Conservation (phyloP, 2,329 filamentous ascomycete species). For the Bipolaris sorokiniana region DNA sequence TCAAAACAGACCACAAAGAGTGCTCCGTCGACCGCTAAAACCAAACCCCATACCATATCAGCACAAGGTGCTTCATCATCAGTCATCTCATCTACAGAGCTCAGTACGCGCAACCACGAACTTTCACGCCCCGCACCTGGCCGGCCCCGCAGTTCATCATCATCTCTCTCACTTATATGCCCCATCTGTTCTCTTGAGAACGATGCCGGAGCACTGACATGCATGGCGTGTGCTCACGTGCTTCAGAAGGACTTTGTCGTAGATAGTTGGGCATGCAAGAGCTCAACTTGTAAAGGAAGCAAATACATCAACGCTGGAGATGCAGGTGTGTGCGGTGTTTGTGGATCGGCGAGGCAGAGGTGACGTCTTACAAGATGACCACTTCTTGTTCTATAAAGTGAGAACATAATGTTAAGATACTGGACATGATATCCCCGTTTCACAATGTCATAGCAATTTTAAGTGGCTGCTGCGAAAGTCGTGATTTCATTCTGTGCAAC, state of each 20-base stretch:
- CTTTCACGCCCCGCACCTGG: neutral
- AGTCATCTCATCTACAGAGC: neutral
- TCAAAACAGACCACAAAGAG: neutral
- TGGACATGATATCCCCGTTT: neutral
- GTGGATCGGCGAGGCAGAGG: slow-evolving; percentile 52
- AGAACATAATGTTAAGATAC: neutral
- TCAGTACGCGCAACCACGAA: neutral
- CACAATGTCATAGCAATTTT: neutral
- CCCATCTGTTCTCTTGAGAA: slow-evolving; percentile 74
- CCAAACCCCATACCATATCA: neutral
- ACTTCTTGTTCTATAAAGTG: neutral
- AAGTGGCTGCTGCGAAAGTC: neutral
- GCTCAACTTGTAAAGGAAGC: slow-evolving; percentile 60
- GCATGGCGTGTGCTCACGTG: slow-evolving; percentile 73
- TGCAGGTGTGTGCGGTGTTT: slow-evolving; percentile 72
- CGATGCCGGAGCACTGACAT: slow-evolving; percentile 61
- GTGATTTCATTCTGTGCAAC: slow-evolving; percentile 14
- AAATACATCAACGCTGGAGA: slow-evolving; percentile 73
- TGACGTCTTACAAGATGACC: neutral
- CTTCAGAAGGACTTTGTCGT: slow-evolving; percentile 61
- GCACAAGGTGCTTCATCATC: neutral
- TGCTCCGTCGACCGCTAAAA: neutral
- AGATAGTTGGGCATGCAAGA: slow-evolving; percentile 69
- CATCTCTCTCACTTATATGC: slow-evolving; percentile 49
- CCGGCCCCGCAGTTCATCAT: neutral